Evolutionary conservation across 345 rosid genomes (phyloP).

Genomic region (Euphorbia pulcherrima): DNA sequence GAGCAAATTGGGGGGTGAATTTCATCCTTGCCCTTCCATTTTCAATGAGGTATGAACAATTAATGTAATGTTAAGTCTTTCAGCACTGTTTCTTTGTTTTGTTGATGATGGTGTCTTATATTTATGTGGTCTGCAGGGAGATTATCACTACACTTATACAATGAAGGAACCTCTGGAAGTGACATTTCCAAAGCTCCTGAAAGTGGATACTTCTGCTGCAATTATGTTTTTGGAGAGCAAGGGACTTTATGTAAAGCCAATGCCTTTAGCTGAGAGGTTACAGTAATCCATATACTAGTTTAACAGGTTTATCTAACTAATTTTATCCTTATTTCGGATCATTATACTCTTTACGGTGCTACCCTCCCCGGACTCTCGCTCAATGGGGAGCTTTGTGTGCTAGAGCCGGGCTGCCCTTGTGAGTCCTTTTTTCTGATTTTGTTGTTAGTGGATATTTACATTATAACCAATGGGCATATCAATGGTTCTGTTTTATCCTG

Average conservation of each 20-base stretch:
- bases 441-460: neutral
- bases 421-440: neutral
- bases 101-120: neutral
- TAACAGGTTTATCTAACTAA: neutral
- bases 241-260: conserved; percentile 49
- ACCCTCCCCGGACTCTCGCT: no score
- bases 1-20: conserved; percentile 48
- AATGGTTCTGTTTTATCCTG: neutral
- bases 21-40: conserved; percentile 34
- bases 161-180: conserved; percentile 49
- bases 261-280: conserved; percentile 31
- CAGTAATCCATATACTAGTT: conserved; percentile 11
- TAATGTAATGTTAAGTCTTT: neutral
- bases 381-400: no score
- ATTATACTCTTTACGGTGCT: no score
- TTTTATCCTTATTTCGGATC: neutral
- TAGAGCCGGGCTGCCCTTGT: no score
- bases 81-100: neutral
- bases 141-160: conserved; percentile 41
- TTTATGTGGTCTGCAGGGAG: conserved; percentile 38
- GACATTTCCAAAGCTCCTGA: conserved; percentile 38
- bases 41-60: conserved; percentile 39
- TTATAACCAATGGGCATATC: neutral
- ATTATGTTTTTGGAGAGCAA: conserved; percentile 44
- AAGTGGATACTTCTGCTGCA: conserved; percentile 45